Base-by-base conservation (phyloP, 2,329 filamentous ascomycete species). In the Parascedosporium putredinis region DNA sequence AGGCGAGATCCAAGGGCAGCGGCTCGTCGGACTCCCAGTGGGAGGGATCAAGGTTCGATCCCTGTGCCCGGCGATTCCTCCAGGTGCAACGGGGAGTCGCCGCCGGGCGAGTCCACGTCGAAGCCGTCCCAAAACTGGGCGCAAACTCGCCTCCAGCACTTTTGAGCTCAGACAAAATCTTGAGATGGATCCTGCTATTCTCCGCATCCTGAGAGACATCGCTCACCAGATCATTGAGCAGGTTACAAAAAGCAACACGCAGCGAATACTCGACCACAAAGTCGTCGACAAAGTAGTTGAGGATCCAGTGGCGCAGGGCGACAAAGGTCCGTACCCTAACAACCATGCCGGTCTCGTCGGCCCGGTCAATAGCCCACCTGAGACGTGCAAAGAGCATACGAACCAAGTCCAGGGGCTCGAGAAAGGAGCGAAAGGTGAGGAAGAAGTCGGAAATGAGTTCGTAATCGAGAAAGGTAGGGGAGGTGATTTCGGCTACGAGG, bases 361-460 rank as follows among this genome's bases (percentile, higher is more conserved):
- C 71, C 50, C 87, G 79, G 45, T 78, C 79, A 45, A 96, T 74
- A 1, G 93, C 89, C 93, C 93, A 98, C 56, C 83, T 76, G 48
- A 98, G 69, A 16, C 93, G 81, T 2, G 90, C 84, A 54, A 97
- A 76, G 14, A 98, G 74, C 73, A 95, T 88, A 44, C 83, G 81
- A 20, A 95, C 75, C 3, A 98, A 74, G 58, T 91, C 84, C 18
- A 75, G 72, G 0, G 86, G 74, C 10, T 87, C 82, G 52, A 98
- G 72, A 61, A 96, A 98, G 3, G 86, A 79, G 45, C 93, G 86
- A 61, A 88, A 98, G 0, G 93, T 97, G 20, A 98, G 78, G 60
- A 98, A 98, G 67, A 98, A 98, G 64, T 98, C 93, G 1, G 93
- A 97, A 4, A 98, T 79, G 4, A 98, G 76, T 60, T 97, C 91